Evolutionary conservation across 768 basidiomycete genomes (phyloP).

Genomic region (Agrocybe pediades): DNA sequence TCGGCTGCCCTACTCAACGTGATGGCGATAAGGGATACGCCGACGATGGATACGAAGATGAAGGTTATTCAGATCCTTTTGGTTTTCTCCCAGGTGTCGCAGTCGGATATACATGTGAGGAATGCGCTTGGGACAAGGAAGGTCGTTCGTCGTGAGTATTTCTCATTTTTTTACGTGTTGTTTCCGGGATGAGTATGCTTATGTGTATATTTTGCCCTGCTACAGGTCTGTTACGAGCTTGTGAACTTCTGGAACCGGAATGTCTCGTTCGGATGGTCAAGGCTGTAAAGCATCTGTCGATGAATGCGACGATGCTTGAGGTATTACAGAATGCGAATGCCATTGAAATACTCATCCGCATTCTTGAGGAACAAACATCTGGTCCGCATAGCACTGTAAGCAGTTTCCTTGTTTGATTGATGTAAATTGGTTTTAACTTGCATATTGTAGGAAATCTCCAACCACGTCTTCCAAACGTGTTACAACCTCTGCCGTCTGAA

Average conservation of each 20-base stretch:
- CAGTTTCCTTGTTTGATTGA: slow-evolving; percentile 11
- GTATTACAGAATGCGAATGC: slow-evolving; percentile 96
- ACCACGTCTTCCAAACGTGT: slow-evolving; percentile 96
- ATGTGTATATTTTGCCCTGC: background rate
- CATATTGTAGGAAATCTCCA: slow-evolving; percentile 82
- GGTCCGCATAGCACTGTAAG: slow-evolving; percentile 81
- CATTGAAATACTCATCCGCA: slow-evolving; percentile 85
- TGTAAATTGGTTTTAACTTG: slow-evolving; percentile 1
- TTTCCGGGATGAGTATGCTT: background rate
- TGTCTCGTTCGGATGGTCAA: slow-evolving; percentile 89
- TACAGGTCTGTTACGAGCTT: slow-evolving; percentile 82
- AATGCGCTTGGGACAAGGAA: slow-evolving; percentile 90
- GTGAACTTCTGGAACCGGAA: slow-evolving; percentile 85
- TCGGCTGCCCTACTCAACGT: slow-evolving; percentile 89
- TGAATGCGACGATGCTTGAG: slow-evolving; percentile 88
- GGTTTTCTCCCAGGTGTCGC: slow-evolving; percentile 96
- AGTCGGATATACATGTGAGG: slow-evolving; percentile 90
- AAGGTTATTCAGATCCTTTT: slow-evolving; percentile 89
- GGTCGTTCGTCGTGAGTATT: slow-evolving; percentile 79
- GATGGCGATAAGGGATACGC: slow-evolving; percentile 69
- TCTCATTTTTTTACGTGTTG: background rate
- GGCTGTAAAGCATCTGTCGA: slow-evolving; percentile 94
- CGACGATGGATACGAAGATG: slow-evolving; percentile 74
- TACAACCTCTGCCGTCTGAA: slow-evolving; percentile 96
- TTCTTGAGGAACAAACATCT: slow-evolving; percentile 79